Base-by-base conservation (phyloP, 2,329 filamentous ascomycete species). In the Xylaria hypoxylon region DNA sequence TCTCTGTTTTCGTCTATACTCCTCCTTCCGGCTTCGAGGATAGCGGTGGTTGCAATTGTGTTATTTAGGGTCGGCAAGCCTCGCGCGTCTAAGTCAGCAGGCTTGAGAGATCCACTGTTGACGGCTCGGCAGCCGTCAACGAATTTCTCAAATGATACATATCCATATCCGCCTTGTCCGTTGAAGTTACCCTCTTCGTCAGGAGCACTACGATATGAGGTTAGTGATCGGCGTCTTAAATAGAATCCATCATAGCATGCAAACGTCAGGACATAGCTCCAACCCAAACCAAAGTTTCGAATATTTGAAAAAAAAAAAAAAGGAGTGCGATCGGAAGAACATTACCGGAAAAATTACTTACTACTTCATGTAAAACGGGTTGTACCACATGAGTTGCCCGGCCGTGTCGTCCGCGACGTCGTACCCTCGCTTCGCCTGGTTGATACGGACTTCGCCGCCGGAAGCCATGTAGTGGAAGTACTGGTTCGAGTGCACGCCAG, bases 331-430 rank as follows among this genome's bases (percentile, higher is more conserved):
- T 22, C 0, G 10, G n/a, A 31, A 24, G 10, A 33, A 55, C 6
- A 47, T 24, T 6, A 47, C 28, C 10, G 4, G 31, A 13, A 19
- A 31, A 19, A 31, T 17, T 6, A 61, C 66, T 66, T 60, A 68
- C 66, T 97, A 97, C 74, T 91, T 90, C 93, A 96, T 97, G 81
- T 96, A 96, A 81, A 96, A 96, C 78, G 94, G 94, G 79, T 97
- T 97, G 79, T 92, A 91, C 93, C 94, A 97, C 77, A 90, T 86
- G 68, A 97, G 80, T 77, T 89, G 86, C 45, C 87, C 87, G 1
- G 83, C 82, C 22, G 81, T 86, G 77, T 97, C 94, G 71, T 94
- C 92, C n/a, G 94, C 93, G 11, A 97, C 91, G 76, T 97, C 94
- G 81, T 97, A 97, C 53, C 94, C 94, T 61, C 94, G 88, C 85